Base-by-base conservation (phyloP, 495 filamentous ascomycete species). In the Neurospora sp. region DNA sequence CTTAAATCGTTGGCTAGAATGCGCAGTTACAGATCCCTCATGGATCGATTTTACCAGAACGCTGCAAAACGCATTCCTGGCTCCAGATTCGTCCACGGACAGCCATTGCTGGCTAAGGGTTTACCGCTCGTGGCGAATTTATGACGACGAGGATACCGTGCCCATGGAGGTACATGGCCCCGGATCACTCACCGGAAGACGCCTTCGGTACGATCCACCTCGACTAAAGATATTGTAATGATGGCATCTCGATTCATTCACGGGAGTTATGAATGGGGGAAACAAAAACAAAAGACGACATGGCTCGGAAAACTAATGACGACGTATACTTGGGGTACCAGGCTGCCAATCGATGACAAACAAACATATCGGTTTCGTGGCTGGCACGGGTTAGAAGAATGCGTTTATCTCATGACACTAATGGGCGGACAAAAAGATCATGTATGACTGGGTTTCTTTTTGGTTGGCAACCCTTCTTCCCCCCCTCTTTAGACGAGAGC, bases 1-100 rank as follows among this genome's bases (percentile, higher is more conserved):
- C 88, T 70, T 90, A 88, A 84, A 71, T 69, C 4, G 54, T n/a
- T 37, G 40, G 21, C 19, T 70, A 37, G 38, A 36, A 28, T 37
- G 37, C 11, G 70, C 72, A 73, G 28, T 66, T 36, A 66, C 28
- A 19, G 54, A 36, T 66, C 28, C 54, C 28, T 66, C 28, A 66
- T 66, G 54, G 54, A 34, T 66, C 28, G 28, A 66, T 17, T 19
- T 9, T 36, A 66, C 54, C 54, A 66, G 54, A 66, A 66, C 28
- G 54, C 54, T 66, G 28, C 15, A 36, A 66, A 66, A 11, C 28
- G 54, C 54, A 15, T 59, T 21, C 8, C 21, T 24, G 48, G 48
- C 48, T 28, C 54, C 54, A 34, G 15, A 31, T 36, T 66, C 54
- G 54, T 66, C 7, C 15, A 19, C 28, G 6, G 54, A 36, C 54